Conservation (phyloP, 2,329 filamentous ascomycete species). For the Colletotrichum trifolii region DNA sequence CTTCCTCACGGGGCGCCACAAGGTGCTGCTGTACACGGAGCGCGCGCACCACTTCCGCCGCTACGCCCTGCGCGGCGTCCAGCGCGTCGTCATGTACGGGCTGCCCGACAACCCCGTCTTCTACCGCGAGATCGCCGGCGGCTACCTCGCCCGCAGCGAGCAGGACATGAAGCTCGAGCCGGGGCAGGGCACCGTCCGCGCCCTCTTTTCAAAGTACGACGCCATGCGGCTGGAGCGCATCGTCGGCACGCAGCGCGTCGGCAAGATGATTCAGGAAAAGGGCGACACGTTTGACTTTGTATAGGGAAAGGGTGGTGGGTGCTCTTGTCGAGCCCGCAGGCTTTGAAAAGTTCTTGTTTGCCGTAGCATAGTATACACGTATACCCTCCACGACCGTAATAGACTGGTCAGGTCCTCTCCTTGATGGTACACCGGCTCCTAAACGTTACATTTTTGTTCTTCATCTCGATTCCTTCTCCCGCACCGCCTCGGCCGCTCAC, state of each 20-base stretch:
- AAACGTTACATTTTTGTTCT: conserved; percentile 17
- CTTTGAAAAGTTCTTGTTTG: conserved; percentile 31
- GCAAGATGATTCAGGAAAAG: conserved; percentile 84
- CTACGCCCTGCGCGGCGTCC: conserved; percentile 84
- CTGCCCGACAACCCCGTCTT: conserved; percentile 89
- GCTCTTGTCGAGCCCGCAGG: conserved; percentile 15
- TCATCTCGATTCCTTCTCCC: not conserved
- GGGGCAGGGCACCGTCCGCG: conserved; percentile 69
- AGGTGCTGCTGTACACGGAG: conserved; percentile 89
- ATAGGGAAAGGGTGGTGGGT: conserved; percentile 54
- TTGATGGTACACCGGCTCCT: conserved; percentile 28
- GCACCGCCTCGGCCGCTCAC: not conserved
- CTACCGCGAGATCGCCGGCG: conserved; percentile 80
- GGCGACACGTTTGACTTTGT: conserved; percentile 97
- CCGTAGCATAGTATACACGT: conserved; percentile 35
- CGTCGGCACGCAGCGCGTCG: conserved; percentile 83
- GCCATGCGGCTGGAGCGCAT: conserved; percentile 88
- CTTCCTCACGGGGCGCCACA: conserved; percentile 85
- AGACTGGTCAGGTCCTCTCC: conserved; percentile 32
- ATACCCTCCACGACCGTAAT: conserved; percentile 37
- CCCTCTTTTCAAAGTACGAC: conserved; percentile 90
- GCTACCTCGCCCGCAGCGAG: conserved; percentile 71
- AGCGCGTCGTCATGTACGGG: conserved; percentile 87
- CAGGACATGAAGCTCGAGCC: conserved; percentile 65
- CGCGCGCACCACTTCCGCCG: conserved; percentile 96